A percentile compares a stretch with the other conserved stretches of the same genome.
These are phyloP conservation scores for Phytophthora pluvialis DNA, from an alignment of 352 stramenopile species.

Conservation along the genomic window DNA sequence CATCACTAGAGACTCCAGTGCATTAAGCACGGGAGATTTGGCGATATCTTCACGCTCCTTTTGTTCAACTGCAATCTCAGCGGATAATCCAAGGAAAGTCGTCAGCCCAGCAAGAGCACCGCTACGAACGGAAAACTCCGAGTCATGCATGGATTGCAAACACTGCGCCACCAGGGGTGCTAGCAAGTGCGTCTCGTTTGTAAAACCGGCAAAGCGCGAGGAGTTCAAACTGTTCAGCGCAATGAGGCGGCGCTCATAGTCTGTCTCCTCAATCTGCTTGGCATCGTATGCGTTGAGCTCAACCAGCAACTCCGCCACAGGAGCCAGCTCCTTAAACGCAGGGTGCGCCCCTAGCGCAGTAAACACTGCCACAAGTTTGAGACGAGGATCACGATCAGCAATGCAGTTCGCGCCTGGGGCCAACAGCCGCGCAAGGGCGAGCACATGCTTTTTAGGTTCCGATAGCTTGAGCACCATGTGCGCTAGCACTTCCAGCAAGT, in stretches of 20 bases:
- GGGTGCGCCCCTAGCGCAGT: constrained; percentile 58
- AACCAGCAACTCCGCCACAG: constrained; percentile 54
- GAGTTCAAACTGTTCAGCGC: constrained; percentile 78
- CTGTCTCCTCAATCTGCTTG: constrained; percentile 85
- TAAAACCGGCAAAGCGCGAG: constrained; percentile 66
- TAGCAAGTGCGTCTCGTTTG: constrained; percentile 65
- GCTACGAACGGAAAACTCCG: constrained; percentile 86
- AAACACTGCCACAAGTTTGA: constrained; percentile 78
- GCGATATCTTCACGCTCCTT: constrained; percentile 17
- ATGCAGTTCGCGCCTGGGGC: constrained; percentile 81
- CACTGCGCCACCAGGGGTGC: constrained; percentile 83
- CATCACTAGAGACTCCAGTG: constrained; percentile 90
- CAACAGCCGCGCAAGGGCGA: constrained; percentile 78
- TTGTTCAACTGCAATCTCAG: constrained; percentile 35
- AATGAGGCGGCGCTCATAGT: constrained; percentile 81
- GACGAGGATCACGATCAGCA: constrained; percentile 56
- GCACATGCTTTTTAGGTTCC: constrained; percentile 77
- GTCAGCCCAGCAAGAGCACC: constrained; percentile 66
- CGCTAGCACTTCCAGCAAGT: constrained; percentile 77
- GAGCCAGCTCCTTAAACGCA: constrained; percentile 38
- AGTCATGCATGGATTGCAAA: constrained; percentile 84
- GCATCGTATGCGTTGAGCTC: constrained; percentile 81
- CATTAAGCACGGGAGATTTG: constrained; percentile 67
- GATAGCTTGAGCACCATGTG: constrained; percentile 79
- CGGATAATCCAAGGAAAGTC: constrained; percentile 55